Evolutionary conservation across 306 rosid species (phyloP).

Genomic region (Cucurbita ficifolia): DNA sequence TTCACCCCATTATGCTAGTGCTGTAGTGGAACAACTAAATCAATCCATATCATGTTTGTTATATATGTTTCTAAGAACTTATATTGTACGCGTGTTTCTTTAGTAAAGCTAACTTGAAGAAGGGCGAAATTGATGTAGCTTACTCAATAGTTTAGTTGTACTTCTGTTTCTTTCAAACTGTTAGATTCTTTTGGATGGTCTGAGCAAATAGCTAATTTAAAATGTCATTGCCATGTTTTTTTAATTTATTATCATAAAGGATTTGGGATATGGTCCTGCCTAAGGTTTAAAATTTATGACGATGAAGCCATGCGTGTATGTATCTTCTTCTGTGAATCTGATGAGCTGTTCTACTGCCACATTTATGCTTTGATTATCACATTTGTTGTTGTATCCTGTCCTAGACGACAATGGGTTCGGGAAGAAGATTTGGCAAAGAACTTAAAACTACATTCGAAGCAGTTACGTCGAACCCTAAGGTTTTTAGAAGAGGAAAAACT

Average conservation of each 20-base stretch:
- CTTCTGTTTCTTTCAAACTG: not conserved
- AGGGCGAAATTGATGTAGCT: not conserved
- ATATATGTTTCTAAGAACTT: not conserved
- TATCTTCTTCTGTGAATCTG: not conserved
- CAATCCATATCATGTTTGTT: not conserved
- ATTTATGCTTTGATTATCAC: not conserved
- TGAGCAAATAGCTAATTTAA: not conserved
- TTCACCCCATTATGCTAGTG: not conserved
- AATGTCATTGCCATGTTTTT: not conserved
- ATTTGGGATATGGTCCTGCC: too few species aligned
- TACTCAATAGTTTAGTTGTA: not conserved
- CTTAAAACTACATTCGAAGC: conserved; percentile 79
- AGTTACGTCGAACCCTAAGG: conserved; percentile 70
- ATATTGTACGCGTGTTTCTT: not conserved
- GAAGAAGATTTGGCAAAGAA: conserved; percentile 98
- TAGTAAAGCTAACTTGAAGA: not conserved
- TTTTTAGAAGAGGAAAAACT: conserved; percentile 91
- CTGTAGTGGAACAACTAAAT: not conserved
- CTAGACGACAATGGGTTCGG: conserved; percentile 90
- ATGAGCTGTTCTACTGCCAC: not conserved
- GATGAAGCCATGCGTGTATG: not conserved
- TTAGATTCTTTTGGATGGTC: not conserved
- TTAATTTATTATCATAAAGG: not conserved
- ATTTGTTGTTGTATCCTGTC: not conserved
- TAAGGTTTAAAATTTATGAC: too few species aligned